phyloP scores from a whole-genome alignment of 2,329 filamentous ascomycete species.

The Nigrospora oryzae region DNA sequence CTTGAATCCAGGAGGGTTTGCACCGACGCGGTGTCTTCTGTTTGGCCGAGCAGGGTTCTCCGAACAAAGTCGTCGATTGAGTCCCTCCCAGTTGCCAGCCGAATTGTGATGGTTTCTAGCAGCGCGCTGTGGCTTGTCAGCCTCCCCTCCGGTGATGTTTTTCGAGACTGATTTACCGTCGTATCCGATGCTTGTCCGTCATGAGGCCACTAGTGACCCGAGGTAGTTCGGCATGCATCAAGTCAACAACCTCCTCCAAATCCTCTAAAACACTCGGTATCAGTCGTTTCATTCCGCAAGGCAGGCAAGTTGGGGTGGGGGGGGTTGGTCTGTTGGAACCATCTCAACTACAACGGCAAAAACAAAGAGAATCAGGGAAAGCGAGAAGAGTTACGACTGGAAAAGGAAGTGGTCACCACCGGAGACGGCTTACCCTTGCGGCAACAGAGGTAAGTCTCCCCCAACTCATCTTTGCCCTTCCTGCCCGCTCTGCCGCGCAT shows the following conservation, averaged over 20 bases:
- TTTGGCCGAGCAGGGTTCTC: constrained; percentile 58
- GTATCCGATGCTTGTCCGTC: constrained; percentile 59
- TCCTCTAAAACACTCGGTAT: constrained; percentile 30
- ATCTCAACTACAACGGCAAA: too few species aligned
- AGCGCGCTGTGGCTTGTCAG: constrained; percentile 43
- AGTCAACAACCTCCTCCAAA: constrained; percentile 58
- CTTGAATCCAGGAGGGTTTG: constrained; percentile 47
- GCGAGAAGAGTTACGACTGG: too few species aligned
- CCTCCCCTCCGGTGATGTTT: too few species aligned
- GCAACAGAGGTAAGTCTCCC: constrained; percentile 72
- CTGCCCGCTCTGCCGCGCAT: constrained; percentile 73
- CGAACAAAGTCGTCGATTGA: constrained; percentile 60
- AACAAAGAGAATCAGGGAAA: too few species aligned
- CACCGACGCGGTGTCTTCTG: constrained; percentile 40
- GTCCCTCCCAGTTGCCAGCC: constrained; percentile 56
- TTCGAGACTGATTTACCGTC: constrained; percentile 35
- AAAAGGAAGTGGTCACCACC: too few species aligned
- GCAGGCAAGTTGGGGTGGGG: too few species aligned
- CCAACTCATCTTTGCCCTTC: constrained; percentile 70
- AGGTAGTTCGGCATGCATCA: constrained; percentile 67
- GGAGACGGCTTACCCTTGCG: constrained; percentile 27
- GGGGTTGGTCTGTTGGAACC: too few species aligned
- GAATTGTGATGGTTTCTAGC: constrained; percentile 61
- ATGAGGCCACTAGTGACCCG: constrained; percentile 60
- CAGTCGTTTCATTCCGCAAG: too few species aligned